Base-by-base conservation (phyloP, 2,329 filamentous ascomycete species). In the Xylaria hypoxylon region DNA sequence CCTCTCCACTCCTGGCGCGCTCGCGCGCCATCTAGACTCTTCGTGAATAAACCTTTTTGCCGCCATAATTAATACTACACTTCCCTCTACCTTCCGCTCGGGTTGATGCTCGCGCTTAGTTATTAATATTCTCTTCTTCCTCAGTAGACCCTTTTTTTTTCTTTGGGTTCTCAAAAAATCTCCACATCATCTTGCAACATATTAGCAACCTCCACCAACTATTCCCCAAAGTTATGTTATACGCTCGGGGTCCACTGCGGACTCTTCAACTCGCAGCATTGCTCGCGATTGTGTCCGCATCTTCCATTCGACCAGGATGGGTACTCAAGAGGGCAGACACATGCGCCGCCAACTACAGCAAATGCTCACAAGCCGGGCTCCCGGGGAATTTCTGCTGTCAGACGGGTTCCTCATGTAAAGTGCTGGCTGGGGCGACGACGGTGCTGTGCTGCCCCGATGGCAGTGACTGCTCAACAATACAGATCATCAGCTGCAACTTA, bases 381-480 rank as follows among this genome's bases (percentile, higher is more conserved):
- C 89, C 90, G 1, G 81, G 80, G 58, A 83, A 85, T 75, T 92
- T 94, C 76, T 93, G 91, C 81, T 94, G 92, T 75, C 78, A 84
- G 3, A 67, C 78, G 31, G 78, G 76, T 19, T 80, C 83, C 6
- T 82, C 75, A 2, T 94, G 92, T 79, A 80, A 87, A 45, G 73
- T 83, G 1, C 84, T 94, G 52, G 89, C 89, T 11, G 86, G 81
- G n/a, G 80, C 83, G 50, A 90, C 89, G 5, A 92, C 90, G 0
- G 84, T 90, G 15, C 80, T 94, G 55, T 94, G 92, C 81, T 94
- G 92, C 75, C 91, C 91, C 1, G 70, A 77, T 1, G 86, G 83
- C 40, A 73, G 72, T 40, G 81, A 83, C 72, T 94, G 92, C 80
- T 71, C 79, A n/a, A 81, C 77, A 53, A 90, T 94, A 71, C 74